Conservation (phyloP, 345 rosid species). For the Trapa incisa region DNA sequence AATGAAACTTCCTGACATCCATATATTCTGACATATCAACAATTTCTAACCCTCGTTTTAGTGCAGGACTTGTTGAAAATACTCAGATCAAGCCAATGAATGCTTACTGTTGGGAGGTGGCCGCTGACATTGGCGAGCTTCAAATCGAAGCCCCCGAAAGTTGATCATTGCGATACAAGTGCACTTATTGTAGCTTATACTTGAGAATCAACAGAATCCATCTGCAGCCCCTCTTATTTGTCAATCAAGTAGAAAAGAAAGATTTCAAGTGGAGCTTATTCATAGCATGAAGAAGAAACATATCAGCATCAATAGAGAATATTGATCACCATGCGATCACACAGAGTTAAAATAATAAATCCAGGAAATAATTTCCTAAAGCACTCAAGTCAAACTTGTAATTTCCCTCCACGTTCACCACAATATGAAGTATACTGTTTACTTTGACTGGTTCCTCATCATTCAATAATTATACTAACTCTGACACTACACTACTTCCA, state of each 20-base stretch:
- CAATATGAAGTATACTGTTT: neutral
- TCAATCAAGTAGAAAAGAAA: neutral
- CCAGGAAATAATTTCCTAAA: neutral
- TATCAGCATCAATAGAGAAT: neutral
- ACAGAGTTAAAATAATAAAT: too few species aligned
- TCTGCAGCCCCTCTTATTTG: constrained; percentile 27
- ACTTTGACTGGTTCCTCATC: neutral
- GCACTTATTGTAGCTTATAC: constrained; percentile 89
- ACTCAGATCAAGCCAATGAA: constrained; percentile 6
- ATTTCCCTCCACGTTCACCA: neutral
- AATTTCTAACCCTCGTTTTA: neutral
- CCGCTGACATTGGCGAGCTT: constrained; percentile 85
- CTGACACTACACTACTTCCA: neutral
- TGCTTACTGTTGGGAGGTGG: constrained; percentile 75
- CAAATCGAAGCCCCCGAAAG: constrained; percentile 89
- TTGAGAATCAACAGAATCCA: constrained; percentile 92
- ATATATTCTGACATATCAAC: neutral
- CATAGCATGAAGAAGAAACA: neutral
- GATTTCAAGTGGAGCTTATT: neutral
- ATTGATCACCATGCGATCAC: neutral
- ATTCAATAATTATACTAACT: neutral
- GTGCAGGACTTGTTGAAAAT: neutral
- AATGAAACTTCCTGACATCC: neutral
- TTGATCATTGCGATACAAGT: constrained; percentile 74
- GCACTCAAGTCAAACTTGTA: neutral